Evolutionary conservation across 176 grass and related monocot genomes (phyloP).

Genomic region (Olyra latifolia): DNA sequence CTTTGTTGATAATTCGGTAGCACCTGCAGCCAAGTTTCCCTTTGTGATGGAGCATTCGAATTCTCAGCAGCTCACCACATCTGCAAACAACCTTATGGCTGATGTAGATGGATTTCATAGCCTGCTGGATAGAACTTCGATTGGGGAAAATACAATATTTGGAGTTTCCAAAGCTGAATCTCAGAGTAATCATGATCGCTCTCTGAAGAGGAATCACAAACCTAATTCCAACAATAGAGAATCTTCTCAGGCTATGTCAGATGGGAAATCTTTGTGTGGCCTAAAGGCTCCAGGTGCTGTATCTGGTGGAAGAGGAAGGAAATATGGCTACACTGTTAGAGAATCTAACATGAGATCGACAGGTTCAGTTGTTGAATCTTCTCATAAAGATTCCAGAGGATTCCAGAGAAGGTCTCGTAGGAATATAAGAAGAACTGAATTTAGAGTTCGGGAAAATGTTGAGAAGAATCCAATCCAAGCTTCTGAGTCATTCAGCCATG

Average conservation of each 20-base stretch:
- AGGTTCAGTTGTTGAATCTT: slow-evolving; percentile 49
- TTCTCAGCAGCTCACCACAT: slow-evolving; percentile 38
- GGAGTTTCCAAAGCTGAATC: slow-evolving; percentile 28
- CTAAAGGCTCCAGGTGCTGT: slow-evolving; percentile 38
- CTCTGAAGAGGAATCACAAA: slow-evolving; percentile 43
- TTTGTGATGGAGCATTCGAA: slow-evolving; percentile 21
- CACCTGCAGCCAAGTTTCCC: slow-evolving; percentile 18
- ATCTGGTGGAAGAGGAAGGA: slow-evolving; percentile 65
- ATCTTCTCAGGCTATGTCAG: slow-evolving; percentile 49
- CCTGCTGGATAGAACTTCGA: slow-evolving; percentile 17
- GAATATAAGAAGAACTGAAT: slow-evolving; percentile 72
- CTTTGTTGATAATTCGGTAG: slow-evolving; percentile 32
- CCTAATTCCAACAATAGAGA: slow-evolving; percentile 48
- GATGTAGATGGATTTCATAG: slow-evolving; percentile 42
- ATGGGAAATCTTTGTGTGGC: slow-evolving; percentile 42
- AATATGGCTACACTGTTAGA: slow-evolving; percentile 66
- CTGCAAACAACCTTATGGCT: slow-evolving; percentile 43
- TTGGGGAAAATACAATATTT: slow-evolving; percentile 24
- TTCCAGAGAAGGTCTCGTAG: slow-evolving; percentile 64
- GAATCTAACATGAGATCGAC: slow-evolving; percentile 49
- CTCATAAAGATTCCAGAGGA: slow-evolving; percentile 63
- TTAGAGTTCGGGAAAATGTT: slow-evolving; percentile 68
- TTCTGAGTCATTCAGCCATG: slow-evolving; percentile 45
- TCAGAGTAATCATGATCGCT: slow-evolving; percentile 38
- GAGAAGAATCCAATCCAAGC: slow-evolving; percentile 56